phyloP scores from a whole-genome alignment of 106 monocot genomes.

The Acanthochlamys bracteata region DNA sequence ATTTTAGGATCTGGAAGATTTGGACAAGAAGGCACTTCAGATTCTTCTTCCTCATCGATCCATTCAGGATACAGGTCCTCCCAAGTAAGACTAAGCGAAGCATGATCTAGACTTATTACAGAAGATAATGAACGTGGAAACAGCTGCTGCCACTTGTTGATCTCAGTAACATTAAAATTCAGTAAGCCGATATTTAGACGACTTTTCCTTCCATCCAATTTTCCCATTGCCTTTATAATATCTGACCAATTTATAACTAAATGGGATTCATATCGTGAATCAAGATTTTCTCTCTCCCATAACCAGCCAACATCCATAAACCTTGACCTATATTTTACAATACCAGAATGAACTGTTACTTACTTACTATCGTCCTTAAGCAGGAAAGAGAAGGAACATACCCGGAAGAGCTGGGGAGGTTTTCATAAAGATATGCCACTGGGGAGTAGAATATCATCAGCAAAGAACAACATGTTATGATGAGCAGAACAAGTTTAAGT shows the following conservation, averaged over 20 bases:
- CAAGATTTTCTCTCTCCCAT: constrained; percentile 31
- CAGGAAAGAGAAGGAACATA: constrained; percentile 6
- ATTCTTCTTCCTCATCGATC: constrained; percentile 91
- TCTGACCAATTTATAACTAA: constrained; percentile 48
- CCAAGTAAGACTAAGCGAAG: constrained; percentile 49
- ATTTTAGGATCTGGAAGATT: constrained; percentile 50
- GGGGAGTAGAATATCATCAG: constrained; percentile 20
- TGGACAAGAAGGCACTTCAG: constrained; percentile 58
- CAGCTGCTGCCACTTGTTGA: constrained; percentile 55
- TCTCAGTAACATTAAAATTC: constrained; percentile 69
- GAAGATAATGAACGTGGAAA: constrained; percentile 23
- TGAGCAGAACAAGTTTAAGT: constrained; percentile 20
- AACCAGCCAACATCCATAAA: constrained; percentile 49
- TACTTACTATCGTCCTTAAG: neutral
- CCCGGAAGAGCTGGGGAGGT: constrained; percentile 8
- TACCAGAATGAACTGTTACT: neutral
- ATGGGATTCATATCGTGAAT: constrained; percentile 49
- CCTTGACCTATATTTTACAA: constrained; percentile 23
- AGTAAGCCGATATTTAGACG: constrained; percentile 43
- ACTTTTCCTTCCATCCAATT: constrained; percentile 14
- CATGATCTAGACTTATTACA: constrained; percentile 28
- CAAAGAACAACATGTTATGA: constrained; percentile 27
- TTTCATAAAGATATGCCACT: constrained; percentile 1
- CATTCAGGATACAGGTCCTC: constrained; percentile 84
- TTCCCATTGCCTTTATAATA: constrained; percentile 24